phyloP scores from a whole-genome alignment of 2,329 filamentous ascomycete species.

The Cordyceps pruinosa region DNA sequence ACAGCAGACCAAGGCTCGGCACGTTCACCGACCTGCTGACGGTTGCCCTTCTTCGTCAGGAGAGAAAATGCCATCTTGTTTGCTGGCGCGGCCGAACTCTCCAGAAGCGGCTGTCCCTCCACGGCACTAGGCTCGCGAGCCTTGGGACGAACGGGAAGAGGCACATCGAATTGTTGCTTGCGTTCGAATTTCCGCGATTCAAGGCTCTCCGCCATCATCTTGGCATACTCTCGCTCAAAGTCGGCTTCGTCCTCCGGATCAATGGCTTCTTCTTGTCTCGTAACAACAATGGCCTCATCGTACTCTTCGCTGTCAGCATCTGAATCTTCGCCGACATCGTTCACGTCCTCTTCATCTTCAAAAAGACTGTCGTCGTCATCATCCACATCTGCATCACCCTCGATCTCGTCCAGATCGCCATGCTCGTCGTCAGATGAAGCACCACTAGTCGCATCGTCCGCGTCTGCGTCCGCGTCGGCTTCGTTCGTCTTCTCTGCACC shows the following conservation, averaged over 20 bases:
- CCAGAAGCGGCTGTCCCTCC: slow-evolving; percentile 9
- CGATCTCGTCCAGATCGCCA: slow-evolving; percentile 59
- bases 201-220: slow-evolving; percentile 95
- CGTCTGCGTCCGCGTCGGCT: slow-evolving; percentile 47
- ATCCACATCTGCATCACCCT: slow-evolving; percentile 53
- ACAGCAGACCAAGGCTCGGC: not conserved
- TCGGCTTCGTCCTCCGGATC: slow-evolving; percentile 94
- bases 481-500: slow-evolving; percentile 64
- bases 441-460: slow-evolving; percentile 63
- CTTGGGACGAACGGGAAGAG: slow-evolving; percentile 77
- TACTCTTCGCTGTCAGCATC: slow-evolving; percentile 52
- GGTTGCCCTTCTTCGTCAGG: slow-evolving; percentile 91
- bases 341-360: slow-evolving; percentile 52
- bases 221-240: slow-evolving; percentile 95
- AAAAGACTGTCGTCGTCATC: slow-evolving; percentile 52
- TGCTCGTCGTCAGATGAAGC: slow-evolving; percentile 71
- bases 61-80: slow-evolving; percentile 93
- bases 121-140: slow-evolving; percentile 39
- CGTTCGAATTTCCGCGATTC: slow-evolving; percentile 95
- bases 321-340: slow-evolving; percentile 43
- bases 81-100: slow-evolving; percentile 14
- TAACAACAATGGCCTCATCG: slow-evolving; percentile 88
- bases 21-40: slow-evolving; percentile 63
- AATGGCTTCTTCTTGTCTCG: slow-evolving; percentile 78
- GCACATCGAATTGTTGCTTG: slow-evolving; percentile 92